Evolutionary conservation across 2,329 filamentous ascomycete genomes (phyloP).

Genomic region (Fusarium siculi): DNA sequence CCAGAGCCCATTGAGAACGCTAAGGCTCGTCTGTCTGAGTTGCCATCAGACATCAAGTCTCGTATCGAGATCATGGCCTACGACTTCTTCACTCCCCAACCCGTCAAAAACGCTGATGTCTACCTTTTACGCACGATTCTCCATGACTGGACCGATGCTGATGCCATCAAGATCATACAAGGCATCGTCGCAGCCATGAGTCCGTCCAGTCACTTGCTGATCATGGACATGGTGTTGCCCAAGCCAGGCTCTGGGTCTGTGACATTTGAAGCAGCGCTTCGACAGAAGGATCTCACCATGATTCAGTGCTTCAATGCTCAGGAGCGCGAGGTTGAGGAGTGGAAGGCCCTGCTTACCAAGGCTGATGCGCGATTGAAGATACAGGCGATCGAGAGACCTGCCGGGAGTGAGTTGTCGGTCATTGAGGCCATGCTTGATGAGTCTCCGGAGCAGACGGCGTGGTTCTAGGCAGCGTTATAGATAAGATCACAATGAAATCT

Average conservation of each 20-base stretch:
- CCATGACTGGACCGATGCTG: constrained; percentile 51
- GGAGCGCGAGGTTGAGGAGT: constrained; percentile 26
- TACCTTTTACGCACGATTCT: constrained; percentile 48
- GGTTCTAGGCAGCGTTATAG: neutral
- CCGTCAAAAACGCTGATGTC: constrained; percentile 43
- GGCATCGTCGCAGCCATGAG: constrained; percentile 14
- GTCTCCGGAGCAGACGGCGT: neutral
- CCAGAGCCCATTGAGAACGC: neutral
- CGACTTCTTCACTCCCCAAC: constrained; percentile 49
- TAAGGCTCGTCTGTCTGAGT: constrained; percentile 29
- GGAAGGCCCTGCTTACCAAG: constrained; percentile 8
- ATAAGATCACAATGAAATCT: accelerated
- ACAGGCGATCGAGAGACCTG: constrained; percentile 17
- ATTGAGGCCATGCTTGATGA: constrained; percentile 15
- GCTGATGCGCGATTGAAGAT: constrained; percentile 10
- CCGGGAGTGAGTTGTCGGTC: constrained; percentile 24
- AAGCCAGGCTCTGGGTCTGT: constrained; percentile 13
- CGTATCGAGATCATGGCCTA: constrained; percentile 43
- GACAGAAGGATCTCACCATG: constrained; percentile 39
- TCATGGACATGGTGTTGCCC: constrained; percentile 39
- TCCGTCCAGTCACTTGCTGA: constrained; percentile 6
- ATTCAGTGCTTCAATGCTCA: constrained; percentile 33
- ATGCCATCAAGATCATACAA: constrained; percentile 46
- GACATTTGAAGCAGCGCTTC: constrained; percentile 9
- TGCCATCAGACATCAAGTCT: constrained; percentile 24